Evolutionary conservation across 164 flowering plant species (phyloP), one percentile per base, ranked within the genome.

Genomic region (Vitis labrusca): DNA sequence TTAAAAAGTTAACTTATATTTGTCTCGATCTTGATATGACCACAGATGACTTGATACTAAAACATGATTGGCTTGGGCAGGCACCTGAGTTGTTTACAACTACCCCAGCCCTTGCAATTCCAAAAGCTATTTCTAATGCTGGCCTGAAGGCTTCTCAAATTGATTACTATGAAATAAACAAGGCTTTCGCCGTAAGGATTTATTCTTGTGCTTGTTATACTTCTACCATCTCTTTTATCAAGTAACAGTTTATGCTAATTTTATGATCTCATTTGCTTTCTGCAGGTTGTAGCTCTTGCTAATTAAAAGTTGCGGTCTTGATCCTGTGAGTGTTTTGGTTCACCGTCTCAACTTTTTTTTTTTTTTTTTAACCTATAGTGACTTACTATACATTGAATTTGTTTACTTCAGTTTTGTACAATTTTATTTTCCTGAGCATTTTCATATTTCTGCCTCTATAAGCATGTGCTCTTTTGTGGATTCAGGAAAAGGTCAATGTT

Each of bases 211-310:
- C 16, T 52, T 62, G 50, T 59, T 30, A 44, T 56, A 49, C 15
- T 14, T 7, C 61, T 17, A 10, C 4, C 23, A 48, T 52, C 32
- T 15, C 61, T 29, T 23, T 23, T 14, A 15, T 14, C 9, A 44
- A 29, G 23, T 59, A 13, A 27, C 56, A 29, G 2, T 27, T 65
- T 30, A n/a, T 10, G 44, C 14, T 47, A 12, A 10, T 47, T 16
- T 9, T 63, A 16, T 47, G 67, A n/a, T 47, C 19, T 50, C 14
- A 10, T 72, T 30, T 23, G 27, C 16, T 67, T 14, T 58, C 27
- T 72, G 74, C 86, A 96, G 99, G 99, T 93, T 75, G 98, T 96
- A 69, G 94, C 94, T 78, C 88, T 96, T 69, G 97, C 94, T 50
- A 96, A 93, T 75, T 97, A 93, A 77, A 96, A 85, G 76, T 76